Conservation (phyloP, 2,329 filamentous ascomycete species). For the Didymosphaeria variabile region DNA sequence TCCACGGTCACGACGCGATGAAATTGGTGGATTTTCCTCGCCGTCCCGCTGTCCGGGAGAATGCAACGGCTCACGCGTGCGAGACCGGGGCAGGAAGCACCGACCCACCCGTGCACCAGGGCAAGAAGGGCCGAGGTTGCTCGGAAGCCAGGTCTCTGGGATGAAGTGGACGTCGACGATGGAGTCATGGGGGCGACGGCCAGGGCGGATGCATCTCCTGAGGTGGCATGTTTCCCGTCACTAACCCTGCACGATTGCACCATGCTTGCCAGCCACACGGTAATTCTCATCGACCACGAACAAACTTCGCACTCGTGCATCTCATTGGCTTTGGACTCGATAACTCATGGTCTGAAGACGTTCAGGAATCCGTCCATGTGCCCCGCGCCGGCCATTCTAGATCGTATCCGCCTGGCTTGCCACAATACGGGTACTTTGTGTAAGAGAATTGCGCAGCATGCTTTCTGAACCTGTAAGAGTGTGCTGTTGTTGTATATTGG, state of each 20-base stretch:
- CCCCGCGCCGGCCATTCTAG: neutral
- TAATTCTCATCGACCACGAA: neutral
- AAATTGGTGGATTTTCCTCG: conserved; percentile 20
- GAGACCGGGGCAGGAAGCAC: conserved; percentile 6
- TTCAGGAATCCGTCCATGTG: conserved; percentile 3
- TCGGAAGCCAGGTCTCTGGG: neutral
- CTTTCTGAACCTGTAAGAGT: conserved; percentile 4
- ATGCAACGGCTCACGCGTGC: conserved; percentile 9
- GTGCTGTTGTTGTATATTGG: neutral
- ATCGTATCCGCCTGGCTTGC: conserved; percentile 8
- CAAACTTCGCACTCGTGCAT: neutral
- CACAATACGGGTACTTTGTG: conserved; percentile 11
- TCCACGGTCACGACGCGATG: neutral
- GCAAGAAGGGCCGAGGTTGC: neutral
- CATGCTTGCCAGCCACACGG: neutral
- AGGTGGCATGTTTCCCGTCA: neutral
- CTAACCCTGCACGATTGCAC: neutral
- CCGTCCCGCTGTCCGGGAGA: conserved; percentile 19
- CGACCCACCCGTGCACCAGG: neutral
- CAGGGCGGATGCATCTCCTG: neutral
- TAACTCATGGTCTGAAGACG: neutral
- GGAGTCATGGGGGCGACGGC: neutral
- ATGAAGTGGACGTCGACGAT: neutral
- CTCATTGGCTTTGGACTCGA: no score
- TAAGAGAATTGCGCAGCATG: conserved; percentile 4